Conservation (phyloP, 805 yeast species). For the Candida methanosorbosa region DNA sequence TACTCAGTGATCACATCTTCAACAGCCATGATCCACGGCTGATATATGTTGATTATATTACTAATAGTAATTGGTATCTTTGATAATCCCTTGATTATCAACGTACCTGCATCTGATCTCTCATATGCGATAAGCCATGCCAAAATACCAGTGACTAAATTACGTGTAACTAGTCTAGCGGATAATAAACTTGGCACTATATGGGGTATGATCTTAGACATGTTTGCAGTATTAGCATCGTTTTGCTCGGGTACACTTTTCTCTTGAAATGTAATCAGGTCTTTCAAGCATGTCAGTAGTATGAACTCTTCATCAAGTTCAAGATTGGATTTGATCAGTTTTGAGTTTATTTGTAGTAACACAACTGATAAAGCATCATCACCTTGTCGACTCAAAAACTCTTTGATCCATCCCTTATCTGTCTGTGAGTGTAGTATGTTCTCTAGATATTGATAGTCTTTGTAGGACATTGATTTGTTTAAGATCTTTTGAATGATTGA, state of each 20-base stretch:
- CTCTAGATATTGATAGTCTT: conserved; percentile 27
- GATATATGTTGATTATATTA: background rate
- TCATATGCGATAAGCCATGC: conserved; percentile 33
- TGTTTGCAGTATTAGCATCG: conserved; percentile 42
- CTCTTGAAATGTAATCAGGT: conserved; percentile 54
- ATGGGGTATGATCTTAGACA: conserved; percentile 43
- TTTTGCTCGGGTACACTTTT: no score
- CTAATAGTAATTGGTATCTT: background rate
- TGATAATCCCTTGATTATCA: conserved; percentile 6
- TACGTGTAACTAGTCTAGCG: conserved; percentile 66
- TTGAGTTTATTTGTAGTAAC: conserved; percentile 43
- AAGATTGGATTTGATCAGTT: conserved; percentile 31
- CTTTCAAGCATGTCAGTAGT: conserved; percentile 69
- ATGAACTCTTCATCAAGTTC: conserved; percentile 64
- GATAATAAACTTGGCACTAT: conserved; percentile 69
- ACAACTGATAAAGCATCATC: conserved; percentile 66
- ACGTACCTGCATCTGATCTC: conserved; percentile 8
- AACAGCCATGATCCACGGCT: background rate
- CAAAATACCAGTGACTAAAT: conserved; percentile 71
- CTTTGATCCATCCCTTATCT: conserved; percentile 56
- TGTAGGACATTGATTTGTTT: conserved; percentile 28
- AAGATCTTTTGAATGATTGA: conserved; percentile 26
- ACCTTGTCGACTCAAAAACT: conserved; percentile 75
- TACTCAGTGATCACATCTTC: background rate
- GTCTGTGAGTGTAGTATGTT: conserved; percentile 6